Evolutionary conservation across 2,329 filamentous ascomycete genomes (phyloP), one percentile per base, ranked within the genome.

Genomic region (Trichoderma simmonsii): DNA sequence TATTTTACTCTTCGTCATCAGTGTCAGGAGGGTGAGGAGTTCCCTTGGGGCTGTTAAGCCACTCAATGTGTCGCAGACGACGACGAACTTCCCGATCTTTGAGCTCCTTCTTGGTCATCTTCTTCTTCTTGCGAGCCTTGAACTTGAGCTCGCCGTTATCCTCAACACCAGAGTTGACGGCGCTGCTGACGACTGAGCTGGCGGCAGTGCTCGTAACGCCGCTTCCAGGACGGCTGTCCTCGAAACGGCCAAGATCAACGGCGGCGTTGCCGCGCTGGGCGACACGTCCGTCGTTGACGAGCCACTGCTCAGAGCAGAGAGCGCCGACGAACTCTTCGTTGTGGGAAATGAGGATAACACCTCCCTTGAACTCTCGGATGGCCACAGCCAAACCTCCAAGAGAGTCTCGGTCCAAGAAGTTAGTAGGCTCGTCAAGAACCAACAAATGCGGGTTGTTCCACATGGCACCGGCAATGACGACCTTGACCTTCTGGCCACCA

Each of bases 381-480:
- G 96, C 96, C 54, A 97, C 94, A n/a, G 96, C 95, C 70, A 99
- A 89, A 82, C 95, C 96, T 79, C 96, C 97, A 21, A 99, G 91
- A 18, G 95, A 97, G 84, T 99, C 96, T 77, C 96, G 94, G 80
- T 99, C 96, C 86, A 99, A 90, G 89, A 98, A 99, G 86, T 99
- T 99, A 81, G 96, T 98, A 72, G 96, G 96, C 85, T 99, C 95
- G 88, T 99, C 96, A 28, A 99, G 91, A 63, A 99, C 96, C 73
- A 99, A 90, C 78, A 99, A 85, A 85, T 99, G 96, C 1, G 96
- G 96, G 86, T 98, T 98, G 86, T 98, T 98, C 95, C 95, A 97
- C 94, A 97, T 97, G 77, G 94, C 93, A 78, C 93, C 93, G 3
- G 94, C 96, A 77, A 99, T 90, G 74, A 99, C 96, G 62, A 99